Evolutionary conservation across 1,139 yeast genomes (phyloP), one percentile per base, ranked within the genome.

Genomic region (Suzukiozyma palmioleophila): DNA sequence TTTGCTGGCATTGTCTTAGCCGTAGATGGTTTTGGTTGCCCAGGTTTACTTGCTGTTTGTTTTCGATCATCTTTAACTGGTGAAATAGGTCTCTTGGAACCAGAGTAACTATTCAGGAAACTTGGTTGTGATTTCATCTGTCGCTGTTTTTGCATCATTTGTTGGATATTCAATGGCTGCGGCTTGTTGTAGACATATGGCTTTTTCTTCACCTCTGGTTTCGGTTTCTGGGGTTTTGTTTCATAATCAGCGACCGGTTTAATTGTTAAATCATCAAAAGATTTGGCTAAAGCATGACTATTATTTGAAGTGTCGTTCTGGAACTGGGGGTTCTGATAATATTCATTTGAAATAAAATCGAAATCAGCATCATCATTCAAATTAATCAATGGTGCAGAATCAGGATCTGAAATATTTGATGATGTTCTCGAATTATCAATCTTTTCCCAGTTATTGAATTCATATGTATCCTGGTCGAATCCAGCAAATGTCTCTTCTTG

Each of bases 401-500:
- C 38, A 43, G 15, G 28, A 2, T 25, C 34, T 10, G 12, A 24
- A 9, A 5, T 28, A 11, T 29, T 30, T 8, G 22, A 30, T 5
- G 33, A 30, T 9, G 33, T 6, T 30, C 25, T 30, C 14, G 36
- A 25, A 30, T 43, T 43, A 31, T 52, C 54, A 21, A 60, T 47
- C 33, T 50, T 56, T 32, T 61, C 70, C 69, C 71, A 65, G 34
- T 58, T 51, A 25, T 51, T 57, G 38, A 52, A 51, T 30, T 56
- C 59, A 13, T 56, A 48, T 3, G 54, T 50, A 37, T 64, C 68
- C 40, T 73, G 74, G 50, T 75, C 80, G 43, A 75, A 75, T 46
- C 73, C 79, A 33, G 60, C 64, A 46, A 74, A 73, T 26, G 61
- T 45, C 18, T 58, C 60, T 32, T 58, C 58, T 21, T 51, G 57